Base-by-base conservation (phyloP, 805 yeast species). In the Alloascoidea hylecoeti region DNA sequence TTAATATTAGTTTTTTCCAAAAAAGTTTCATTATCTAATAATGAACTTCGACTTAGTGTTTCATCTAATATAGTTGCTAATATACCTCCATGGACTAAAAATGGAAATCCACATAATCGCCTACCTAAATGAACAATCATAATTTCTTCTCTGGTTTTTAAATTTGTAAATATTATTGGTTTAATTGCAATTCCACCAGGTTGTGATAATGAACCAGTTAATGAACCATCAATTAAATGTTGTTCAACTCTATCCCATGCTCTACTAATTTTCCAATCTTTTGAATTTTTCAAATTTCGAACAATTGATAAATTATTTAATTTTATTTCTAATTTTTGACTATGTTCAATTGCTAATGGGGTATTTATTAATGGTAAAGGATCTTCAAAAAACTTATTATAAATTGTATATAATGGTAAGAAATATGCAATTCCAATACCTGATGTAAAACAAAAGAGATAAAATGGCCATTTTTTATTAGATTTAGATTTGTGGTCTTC, bases 1-100 rank as follows among this genome's bases (percentile, higher is more conserved):
- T 23, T 9, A 9, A 9, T n/a, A 23, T 9, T 9, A 9, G 13
- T n/a, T 9, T 9, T 9, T n/a, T 23, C 30, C 13, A 23, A n/a
- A 9, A n/a, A 9, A 23, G n/a, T n/a, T 9, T 23, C 30, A n/a
- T 9, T 9, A 23, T 23, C 30, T 1, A 64, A 55, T 2, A 65
- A 15, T 35, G 42, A 72, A 41, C 67, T 61, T 38, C 77, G 65
- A 45, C 76, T 75, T 58, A 78, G 68, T 4, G 80, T 67, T 46
- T 86, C 95, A 49, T 84, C 92, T 39, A 85, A 58, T 1, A 86
- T 60, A 0, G 94, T 77, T 5, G 88, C 94, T 18, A 86, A 53
- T 18, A 88, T 71, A 0, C 96, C 96, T 3, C 96, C 96, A 52
- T 86, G 96, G 2, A 84, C 69, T 15, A 88, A 58, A 47, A 83